Percentiles rank a stretch among this genome's conserved stretches.
phyloP scores from a whole-genome alignment of 208 protist species.

The Leishmania arabica region DNA sequence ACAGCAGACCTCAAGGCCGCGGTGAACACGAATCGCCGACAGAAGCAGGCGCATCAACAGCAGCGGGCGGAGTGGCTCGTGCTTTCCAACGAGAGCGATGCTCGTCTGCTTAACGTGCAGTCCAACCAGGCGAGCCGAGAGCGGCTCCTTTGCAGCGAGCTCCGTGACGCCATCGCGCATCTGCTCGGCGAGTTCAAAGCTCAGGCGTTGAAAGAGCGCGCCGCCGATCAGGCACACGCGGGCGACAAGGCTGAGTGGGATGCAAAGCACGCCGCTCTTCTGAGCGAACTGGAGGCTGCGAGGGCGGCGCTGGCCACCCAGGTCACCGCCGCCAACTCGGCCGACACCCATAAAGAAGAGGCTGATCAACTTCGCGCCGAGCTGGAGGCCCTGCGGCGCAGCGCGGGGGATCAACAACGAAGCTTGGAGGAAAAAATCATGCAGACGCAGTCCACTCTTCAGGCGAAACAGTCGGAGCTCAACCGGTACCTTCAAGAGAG shows the following conservation, averaged over 20 bases:
- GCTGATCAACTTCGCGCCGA: conserved; percentile 15
- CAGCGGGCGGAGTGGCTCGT: conserved; percentile 14
- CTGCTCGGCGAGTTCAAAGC: not conserved
- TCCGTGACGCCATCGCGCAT: not conserved
- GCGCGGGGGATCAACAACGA: conserved; percentile 28
- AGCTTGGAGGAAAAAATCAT: conserved; percentile 39
- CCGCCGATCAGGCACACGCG: not conserved
- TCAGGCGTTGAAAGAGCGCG: not conserved
- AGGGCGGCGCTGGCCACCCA: not conserved
- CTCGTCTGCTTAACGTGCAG: conserved; percentile 11
- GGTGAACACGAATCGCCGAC: conserved; percentile 11
- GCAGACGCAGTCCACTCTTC: conserved; percentile 28
- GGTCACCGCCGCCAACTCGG: not conserved
- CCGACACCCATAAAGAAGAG: not conserved
- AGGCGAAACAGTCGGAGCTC: conserved; percentile 17
- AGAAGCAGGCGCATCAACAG: conserved; percentile 26
- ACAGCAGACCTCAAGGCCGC: conserved; percentile 7
- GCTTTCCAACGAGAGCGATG: conserved; percentile 14
- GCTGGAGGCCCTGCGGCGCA: conserved; percentile 24
- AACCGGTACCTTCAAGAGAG: conserved; percentile 19
- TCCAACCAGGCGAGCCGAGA: conserved; percentile 8
- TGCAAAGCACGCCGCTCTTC: conserved; percentile 1
- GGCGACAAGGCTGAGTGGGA: conserved; percentile 5
- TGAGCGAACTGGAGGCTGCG: conserved; percentile 4
- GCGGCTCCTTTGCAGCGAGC: conserved; percentile 2